phyloP scores from a whole-genome alignment of 1,284 basidiomycete genomes.

The Grifola frondosa region DNA sequence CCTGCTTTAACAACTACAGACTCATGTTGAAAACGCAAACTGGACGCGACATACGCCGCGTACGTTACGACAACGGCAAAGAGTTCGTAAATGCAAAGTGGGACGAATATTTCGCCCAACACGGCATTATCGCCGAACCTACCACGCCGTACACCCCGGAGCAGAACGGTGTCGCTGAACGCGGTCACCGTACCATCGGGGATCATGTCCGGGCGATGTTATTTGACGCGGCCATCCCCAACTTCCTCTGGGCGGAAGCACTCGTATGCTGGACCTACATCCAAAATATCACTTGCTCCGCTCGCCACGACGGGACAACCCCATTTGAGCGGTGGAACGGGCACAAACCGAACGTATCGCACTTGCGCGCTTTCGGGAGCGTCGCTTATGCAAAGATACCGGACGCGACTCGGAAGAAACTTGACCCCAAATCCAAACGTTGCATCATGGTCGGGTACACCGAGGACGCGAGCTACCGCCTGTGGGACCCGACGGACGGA shows the following conservation, averaged over 20 bases:
- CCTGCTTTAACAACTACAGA: constrained; percentile 27
- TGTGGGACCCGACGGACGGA: too few relatives aligned
- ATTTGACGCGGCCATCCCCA: constrained; percentile 21
- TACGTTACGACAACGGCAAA: constrained; percentile 33
- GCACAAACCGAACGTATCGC: constrained; percentile 13
- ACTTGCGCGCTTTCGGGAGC: constrained; percentile 12
- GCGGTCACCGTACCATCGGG: constrained; percentile 24
- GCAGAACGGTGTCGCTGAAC: constrained; percentile 39
- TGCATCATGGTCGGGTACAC: too few relatives aligned
- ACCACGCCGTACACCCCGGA: constrained; percentile 28
- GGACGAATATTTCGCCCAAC: constrained; percentile 12
- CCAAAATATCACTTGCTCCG: constrained; percentile 19
- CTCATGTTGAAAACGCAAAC: constrained; percentile 10
- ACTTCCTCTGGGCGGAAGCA: constrained; percentile 29
- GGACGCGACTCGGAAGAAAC: constrained; percentile 8
- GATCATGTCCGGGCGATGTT: constrained; percentile 13
- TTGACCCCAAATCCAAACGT: constrained; percentile 12
- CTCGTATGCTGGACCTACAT: constrained; percentile 25
- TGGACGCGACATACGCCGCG: constrained; percentile 13
- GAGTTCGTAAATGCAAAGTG: constrained; percentile 23
- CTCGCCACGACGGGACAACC: constrained; percentile 8
- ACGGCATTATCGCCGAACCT: constrained; percentile 30
- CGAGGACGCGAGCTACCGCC: too few relatives aligned
- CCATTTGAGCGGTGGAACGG: constrained; percentile 17
- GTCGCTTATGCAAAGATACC: background rate